Base-by-base conservation (phyloP, 2,329 filamentous ascomycete genomes). In the Arthroderma sp. region DNA sequence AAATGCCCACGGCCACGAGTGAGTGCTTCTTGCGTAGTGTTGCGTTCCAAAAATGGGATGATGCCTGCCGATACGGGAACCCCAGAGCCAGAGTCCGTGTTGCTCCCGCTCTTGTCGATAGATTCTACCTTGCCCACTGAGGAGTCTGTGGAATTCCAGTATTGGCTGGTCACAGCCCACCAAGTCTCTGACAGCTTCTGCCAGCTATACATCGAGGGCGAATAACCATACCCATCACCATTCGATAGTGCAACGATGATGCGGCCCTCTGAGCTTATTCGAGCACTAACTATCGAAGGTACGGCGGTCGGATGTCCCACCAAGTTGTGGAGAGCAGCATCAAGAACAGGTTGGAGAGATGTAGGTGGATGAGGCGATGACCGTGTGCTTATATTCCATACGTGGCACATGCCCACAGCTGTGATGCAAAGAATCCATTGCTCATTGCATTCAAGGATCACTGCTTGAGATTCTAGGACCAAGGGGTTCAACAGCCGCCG, bases 101-200 rank as follows among this genome's bases (percentile, higher is more conserved):
- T 78, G 5, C 81, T 73, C 6, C 79, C 78, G 1, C 79, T 81
- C 40, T 84, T 79, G 15, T 22, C 15, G 15, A 22, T 1, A 22
- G 15, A 22, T 52, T 86, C 80, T 33, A 94, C 66, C 42, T 87
- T 84, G 40, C 83, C 81, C 43, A 94, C 79, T 0, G 87, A 87
- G 1, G 86, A 87, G 57, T 95, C 91, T 43, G 87, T 94, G 1
- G 87, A 93, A 63, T 98, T 96, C 93, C 91, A 98, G 62, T 98
- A 98, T 60, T 98, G 91, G 54, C 86, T 94, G 11, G 88, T 88
- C 0, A 96, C 87, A 0, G 89, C 89, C 87, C 91, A 98, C 91
- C 91, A 98, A 1, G 86, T 77, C 60, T 98, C 93, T 2, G 87
- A 94, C n/a, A 98, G 72, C 6, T 88, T 80, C 63, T 96, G 89